Evolutionary conservation across 805 yeast species (phyloP).

Genomic region (Saturnispora kantuleensis): DNA sequence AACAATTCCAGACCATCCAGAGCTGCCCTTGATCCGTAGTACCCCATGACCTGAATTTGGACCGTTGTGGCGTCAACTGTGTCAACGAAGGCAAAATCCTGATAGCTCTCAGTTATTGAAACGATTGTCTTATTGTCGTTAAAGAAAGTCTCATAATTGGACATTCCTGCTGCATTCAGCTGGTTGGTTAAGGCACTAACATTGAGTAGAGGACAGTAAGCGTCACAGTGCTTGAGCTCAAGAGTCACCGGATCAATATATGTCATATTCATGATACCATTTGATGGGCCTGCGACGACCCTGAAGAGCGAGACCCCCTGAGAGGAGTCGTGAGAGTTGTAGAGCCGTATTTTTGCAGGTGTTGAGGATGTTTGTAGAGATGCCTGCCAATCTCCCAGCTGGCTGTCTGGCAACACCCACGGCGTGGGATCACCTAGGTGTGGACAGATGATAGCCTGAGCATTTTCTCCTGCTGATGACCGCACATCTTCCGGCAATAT

Average conservation of each 20-base stretch:
- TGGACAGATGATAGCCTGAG: conserved; percentile 49
- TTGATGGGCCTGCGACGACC: conserved; percentile 64
- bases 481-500: conserved; percentile 5
- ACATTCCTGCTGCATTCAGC: not conserved
- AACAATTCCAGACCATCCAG: conserved; percentile 65
- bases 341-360: conserved; percentile 69
- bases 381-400: conserved; percentile 60
- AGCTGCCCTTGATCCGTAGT: conserved; percentile 62
- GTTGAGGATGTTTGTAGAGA: conserved; percentile 42
- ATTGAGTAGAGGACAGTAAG: conserved; percentile 70
- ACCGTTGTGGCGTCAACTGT: conserved; percentile 49
- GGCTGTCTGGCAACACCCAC: conserved; percentile 44
- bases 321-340: conserved; percentile 39
- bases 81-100: conserved; percentile 77
- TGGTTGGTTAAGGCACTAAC: conserved; percentile 24
- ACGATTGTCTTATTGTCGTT: conserved; percentile 14
- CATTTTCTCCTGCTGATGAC: conserved; percentile 20
- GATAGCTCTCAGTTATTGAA: conserved; percentile 33
- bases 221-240: conserved; percentile 59
- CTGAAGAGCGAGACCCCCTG: conserved; percentile 55
- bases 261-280: conserved; percentile 86
- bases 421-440: conserved; percentile 15
- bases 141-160: conserved; percentile 11
- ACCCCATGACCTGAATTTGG: conserved; percentile 52
- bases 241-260: conserved; percentile 69